Percentiles rank a stretch among this genome's conserved stretches.
Evolutionary conservation across 441 rosid species (phyloP).

Genomic region (Flueggea neowawraea): DNA sequence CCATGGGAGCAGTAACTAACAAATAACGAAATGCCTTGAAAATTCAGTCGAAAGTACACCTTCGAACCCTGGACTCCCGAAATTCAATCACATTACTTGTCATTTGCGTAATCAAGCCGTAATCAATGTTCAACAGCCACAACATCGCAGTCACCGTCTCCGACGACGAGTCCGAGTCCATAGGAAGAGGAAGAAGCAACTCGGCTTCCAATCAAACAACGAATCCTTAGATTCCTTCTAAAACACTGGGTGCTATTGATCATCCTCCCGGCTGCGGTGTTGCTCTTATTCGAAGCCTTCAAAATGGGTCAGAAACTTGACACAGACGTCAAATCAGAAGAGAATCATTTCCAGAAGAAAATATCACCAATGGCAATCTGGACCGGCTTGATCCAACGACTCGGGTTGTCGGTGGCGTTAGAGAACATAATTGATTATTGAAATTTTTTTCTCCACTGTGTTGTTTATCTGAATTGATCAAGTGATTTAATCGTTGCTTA

Average conservation of each 20-base stretch:
- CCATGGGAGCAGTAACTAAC: too few relatives aligned
- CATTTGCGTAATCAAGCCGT: background rate
- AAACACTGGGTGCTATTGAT: slow-evolving; percentile 65
- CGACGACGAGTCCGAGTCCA: slow-evolving; percentile 78
- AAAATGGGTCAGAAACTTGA: slow-evolving; percentile 46
- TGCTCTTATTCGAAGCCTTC: slow-evolving; percentile 69
- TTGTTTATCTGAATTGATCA: too few relatives aligned
- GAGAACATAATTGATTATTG: slow-evolving; percentile 36
- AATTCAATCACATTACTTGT: too few relatives aligned
- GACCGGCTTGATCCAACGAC: slow-evolving; percentile 58
- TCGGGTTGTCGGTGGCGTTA: slow-evolving; percentile 36
- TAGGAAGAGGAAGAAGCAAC: slow-evolving; percentile 71
- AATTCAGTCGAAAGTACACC: too few relatives aligned
- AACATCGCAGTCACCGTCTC: slow-evolving; percentile 59
- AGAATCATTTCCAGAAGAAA: slow-evolving; percentile 14
- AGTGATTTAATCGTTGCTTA: too few relatives aligned
- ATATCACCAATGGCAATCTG: slow-evolving; percentile 35
- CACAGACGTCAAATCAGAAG: background rate
- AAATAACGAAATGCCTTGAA: too few relatives aligned
- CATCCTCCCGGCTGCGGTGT: slow-evolving; percentile 50
- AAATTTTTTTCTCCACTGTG: too few relatives aligned
- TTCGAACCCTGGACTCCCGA: too few relatives aligned
- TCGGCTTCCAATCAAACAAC: slow-evolving; percentile 30
- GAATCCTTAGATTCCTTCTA: slow-evolving; percentile 46
- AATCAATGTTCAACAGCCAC: slow-evolving; percentile 35